A percentile compares a stretch with the other conserved stretches of the same genome.
phyloP scores from a whole-genome alignment of 257 asterid species.

The Solanum chilense region DNA sequence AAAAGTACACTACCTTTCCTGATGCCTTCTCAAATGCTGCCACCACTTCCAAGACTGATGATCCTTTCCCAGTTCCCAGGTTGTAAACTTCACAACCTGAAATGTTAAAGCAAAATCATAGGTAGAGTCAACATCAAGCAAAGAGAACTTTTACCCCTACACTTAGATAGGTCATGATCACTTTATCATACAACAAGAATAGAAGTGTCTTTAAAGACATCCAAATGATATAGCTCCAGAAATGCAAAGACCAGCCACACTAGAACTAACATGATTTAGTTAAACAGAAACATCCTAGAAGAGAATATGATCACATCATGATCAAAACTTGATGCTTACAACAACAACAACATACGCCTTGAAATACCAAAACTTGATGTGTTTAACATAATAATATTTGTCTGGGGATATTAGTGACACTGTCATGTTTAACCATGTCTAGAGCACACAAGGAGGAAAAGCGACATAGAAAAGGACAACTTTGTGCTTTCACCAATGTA shows the following conservation, averaged over 20 bases:
- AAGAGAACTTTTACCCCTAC: not conserved
- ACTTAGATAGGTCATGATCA: not conserved
- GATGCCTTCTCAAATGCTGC: constrained; percentile 95
- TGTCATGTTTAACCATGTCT: not conserved
- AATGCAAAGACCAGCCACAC: not conserved
- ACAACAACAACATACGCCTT: not conserved
- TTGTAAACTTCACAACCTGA: constrained; percentile 97
- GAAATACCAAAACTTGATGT: not conserved
- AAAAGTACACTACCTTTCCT: constrained; percentile 53
- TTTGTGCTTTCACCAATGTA: not conserved
- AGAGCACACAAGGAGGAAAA: not conserved
- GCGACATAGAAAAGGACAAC: not conserved
- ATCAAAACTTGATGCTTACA: not conserved
- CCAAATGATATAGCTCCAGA: not conserved
- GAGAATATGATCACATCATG: not conserved
- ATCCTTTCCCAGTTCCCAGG: constrained; percentile 96
- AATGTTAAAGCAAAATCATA: not conserved
- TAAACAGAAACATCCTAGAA: not conserved
- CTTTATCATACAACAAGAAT: not conserved
- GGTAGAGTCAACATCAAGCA: not conserved
- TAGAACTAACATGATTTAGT: not conserved
- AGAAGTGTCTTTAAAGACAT: not conserved
- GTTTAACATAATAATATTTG: not conserved
- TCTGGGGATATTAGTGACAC: not conserved
- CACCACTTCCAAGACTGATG: constrained; percentile 97